phyloP scores from a whole-genome alignment of 192 early-diverging fungal genomes.

The Podochytrium sp. region DNA sequence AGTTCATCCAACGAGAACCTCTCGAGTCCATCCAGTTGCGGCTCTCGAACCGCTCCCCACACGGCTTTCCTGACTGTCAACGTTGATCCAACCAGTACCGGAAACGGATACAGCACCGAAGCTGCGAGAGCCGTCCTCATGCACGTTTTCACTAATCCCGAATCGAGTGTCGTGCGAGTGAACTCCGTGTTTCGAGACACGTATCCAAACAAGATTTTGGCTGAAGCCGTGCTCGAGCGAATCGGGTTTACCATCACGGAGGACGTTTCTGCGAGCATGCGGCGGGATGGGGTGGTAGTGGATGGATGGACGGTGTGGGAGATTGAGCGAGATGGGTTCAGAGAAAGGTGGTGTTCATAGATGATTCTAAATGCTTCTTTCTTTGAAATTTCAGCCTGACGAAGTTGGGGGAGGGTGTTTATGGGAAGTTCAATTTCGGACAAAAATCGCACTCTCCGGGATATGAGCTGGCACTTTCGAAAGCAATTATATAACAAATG shows the following conservation, averaged over 20 bases:
- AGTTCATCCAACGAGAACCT: too few relatives aligned
- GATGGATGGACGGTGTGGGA: conserved; percentile 8
- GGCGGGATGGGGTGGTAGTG: neutral
- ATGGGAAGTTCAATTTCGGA: too few relatives aligned
- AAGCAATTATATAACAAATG: too few relatives aligned
- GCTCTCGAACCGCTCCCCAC: neutral
- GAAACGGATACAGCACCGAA: neutral
- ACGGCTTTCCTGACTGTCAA: neutral
- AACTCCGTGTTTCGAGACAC: too few relatives aligned
- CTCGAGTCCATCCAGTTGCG: too few relatives aligned
- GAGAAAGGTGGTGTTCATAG: neutral
- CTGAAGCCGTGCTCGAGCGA: neutral
- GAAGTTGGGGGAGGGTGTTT: too few relatives aligned
- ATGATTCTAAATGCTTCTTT: too few relatives aligned
- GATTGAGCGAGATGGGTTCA: conserved; percentile 1
- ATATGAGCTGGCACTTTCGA: too few relatives aligned
- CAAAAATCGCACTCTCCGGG: too few relatives aligned
- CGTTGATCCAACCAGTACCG: neutral
- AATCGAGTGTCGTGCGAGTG: too few relatives aligned
- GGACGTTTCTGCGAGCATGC: neutral
- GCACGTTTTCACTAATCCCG: conserved; percentile 34
- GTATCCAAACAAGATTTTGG: too few relatives aligned
- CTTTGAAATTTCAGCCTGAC: too few relatives aligned
- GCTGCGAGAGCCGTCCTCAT: neutral
- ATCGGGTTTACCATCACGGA: neutral